Evolutionary conservation across 306 rosid genomes (phyloP), one percentile per base, ranked within the genome.

Genomic region (Sphenostylis stenocarpa): DNA sequence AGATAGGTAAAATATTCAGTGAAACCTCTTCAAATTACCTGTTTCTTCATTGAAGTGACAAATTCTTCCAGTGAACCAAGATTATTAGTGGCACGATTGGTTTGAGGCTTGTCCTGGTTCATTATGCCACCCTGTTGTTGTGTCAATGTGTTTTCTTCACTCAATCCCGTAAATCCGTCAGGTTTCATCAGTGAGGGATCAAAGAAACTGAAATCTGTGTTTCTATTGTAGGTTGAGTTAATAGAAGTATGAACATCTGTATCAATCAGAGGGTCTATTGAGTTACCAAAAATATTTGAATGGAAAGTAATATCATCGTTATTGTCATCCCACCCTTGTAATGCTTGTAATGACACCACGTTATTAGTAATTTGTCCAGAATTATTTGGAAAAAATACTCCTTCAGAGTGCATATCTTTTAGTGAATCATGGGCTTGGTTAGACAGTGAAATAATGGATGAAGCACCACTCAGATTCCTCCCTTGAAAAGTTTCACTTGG

Each of bases 61-160:
- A 90, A 72, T 69, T 90, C 97, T 77, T 91, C 97, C 85, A 94
- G 72, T 57, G 96, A 86, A 63, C 91, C 97, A 33, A 69, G 67
- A 80, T 58, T 87, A 36, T 56, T 82, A 17, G 90, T 31, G 13
- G 72, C 55, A 29, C 67, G 66, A 75, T 49, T 67, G 17, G 79
- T 82, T 63, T 84, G 89, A 77, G 81, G 58, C 86, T 72, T 85
- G 77, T 74, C 83, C 44, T 84, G 96, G 86, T 87, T 88, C 82
- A 82, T 67, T 58, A 36, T 60, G 39, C 82, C 81, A 14, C 77
- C 86, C 14, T 82, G 91, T 75, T 76, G 83, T 78, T 64, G 26
- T 61, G 61, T 81, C 81, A 81, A 31, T 23, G 88, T 76, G 15
- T 77, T 19, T 39, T 88, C 91, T 48, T 62, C 73, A 10, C 75